Percentiles rank a stretch among this genome's conserved stretches.
These are phyloP conservation scores for Suhomyces prunicola DNA, from an alignment of 805 yeast species.

Conservation along the genomic window DNA sequence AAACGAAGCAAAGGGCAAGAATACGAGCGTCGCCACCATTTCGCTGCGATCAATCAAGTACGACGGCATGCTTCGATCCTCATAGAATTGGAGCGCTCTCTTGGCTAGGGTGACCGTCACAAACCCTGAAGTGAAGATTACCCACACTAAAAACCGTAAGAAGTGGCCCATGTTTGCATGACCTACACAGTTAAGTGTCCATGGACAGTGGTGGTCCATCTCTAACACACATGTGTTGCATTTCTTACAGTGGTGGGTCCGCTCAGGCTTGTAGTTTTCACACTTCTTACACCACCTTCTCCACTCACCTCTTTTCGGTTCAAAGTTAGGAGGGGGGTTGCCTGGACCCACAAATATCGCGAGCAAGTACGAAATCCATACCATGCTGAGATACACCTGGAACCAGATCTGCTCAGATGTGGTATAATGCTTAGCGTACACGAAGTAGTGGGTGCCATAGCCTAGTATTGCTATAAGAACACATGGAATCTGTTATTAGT, in stretches of 20 bases:
- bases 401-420: conserved; percentile 41
- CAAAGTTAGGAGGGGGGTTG: conserved; percentile 49
- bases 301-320: conserved; percentile 52
- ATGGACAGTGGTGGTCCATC: conserved; percentile 94
- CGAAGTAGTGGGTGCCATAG: conserved; percentile 57
- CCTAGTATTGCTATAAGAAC: conserved; percentile 56
- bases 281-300: conserved; percentile 73
- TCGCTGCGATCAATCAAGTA: conserved; percentile 53
- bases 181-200: conserved; percentile 93
- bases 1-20: conserved; percentile 55
- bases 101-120: conserved; percentile 41
- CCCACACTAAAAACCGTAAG: conserved; percentile 70
- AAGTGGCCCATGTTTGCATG: conserved; percentile 75
- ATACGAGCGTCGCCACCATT: conserved; percentile 51
- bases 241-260: conserved; percentile 82
- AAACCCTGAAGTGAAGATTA: conserved; percentile 48
- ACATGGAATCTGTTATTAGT: conserved; percentile 56
- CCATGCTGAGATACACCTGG: conserved; percentile 47
- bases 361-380: conserved; percentile 70
- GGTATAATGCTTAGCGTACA: conserved; percentile 46
- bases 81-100: conserved; percentile 45
- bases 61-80: conserved; percentile 49
- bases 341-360: conserved; percentile 76
- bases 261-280: conserved; percentile 67
- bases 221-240: conserved; percentile 73